Evolutionary conservation across 208 protist genomes (phyloP).

Genomic region (Trypanosoma rangeli): DNA sequence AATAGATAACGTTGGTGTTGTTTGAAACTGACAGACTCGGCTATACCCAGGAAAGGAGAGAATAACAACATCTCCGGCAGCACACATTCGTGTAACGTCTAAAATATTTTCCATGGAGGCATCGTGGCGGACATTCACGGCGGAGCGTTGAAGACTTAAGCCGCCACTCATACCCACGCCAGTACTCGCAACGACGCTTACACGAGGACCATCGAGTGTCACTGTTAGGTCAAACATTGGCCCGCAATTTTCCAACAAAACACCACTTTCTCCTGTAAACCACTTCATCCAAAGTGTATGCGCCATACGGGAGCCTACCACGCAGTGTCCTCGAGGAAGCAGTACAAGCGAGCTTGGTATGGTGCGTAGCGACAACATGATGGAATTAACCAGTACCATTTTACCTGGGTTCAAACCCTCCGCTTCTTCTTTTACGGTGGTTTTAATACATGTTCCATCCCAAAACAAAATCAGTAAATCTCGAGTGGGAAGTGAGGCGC

Average conservation of each 20-base stretch:
- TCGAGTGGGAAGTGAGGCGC: slow-evolving; percentile 23
- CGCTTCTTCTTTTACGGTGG: slow-evolving; percentile 13
- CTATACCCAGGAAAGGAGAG: slow-evolving; percentile 35
- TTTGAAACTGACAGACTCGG: slow-evolving; percentile 20
- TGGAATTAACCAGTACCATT: slow-evolving; percentile 5
- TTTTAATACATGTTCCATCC: slow-evolving; percentile 31
- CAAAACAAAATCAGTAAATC: slow-evolving; percentile 28
- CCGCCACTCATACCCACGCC: slow-evolving; percentile 62
- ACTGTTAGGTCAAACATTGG: slow-evolving; percentile 72
- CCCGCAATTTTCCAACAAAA: slow-evolving; percentile 63
- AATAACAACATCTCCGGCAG: slow-evolving; percentile 32
- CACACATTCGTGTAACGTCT: slow-evolving; percentile 27
- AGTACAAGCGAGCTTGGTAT: slow-evolving; percentile 30
- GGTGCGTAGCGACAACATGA: slow-evolving; percentile 6
- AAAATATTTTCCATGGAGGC: slow-evolving; percentile 19
- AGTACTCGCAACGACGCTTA: slow-evolving; percentile 68
- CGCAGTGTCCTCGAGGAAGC: slow-evolving; percentile 24
- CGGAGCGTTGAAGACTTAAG: slow-evolving; percentile 66
- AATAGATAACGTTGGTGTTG: slow-evolving; percentile 1
- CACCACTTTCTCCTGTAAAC: slow-evolving; percentile 30
- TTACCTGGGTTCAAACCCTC: slow-evolving; percentile 22
- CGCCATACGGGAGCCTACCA: slow-evolving; percentile 61
- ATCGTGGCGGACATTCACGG: slow-evolving; percentile 45
- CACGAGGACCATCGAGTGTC: slow-evolving; percentile 36
- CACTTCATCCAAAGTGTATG: slow-evolving; percentile 52